phyloP scores from a whole-genome alignment of 495 filamentous ascomycete species.

The Penicillium paxilli region DNA sequence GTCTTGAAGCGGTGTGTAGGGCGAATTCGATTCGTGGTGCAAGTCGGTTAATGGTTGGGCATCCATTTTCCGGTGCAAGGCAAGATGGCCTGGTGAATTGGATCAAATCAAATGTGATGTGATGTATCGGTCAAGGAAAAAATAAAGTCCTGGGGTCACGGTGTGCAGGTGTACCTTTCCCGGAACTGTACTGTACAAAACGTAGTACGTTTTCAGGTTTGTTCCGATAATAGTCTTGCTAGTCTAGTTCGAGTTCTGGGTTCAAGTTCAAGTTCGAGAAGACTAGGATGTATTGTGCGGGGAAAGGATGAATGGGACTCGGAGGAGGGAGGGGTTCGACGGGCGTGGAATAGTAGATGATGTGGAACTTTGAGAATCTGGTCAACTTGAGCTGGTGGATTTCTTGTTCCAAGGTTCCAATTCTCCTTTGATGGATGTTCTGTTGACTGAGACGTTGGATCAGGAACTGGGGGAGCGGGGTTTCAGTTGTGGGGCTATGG shows the following conservation, averaged over 20 bases:
- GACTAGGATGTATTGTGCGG: neutral
- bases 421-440: slow-evolving; percentile 1
- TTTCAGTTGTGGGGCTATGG: slow-evolving; percentile 8
- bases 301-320: neutral
- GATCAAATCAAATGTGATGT: neutral
- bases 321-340: neutral
- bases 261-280: neutral
- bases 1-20: slow-evolving; percentile 12
- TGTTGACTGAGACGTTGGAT: neutral
- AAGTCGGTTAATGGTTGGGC: slow-evolving; percentile 27
- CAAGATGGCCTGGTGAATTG: neutral
- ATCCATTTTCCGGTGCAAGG: slow-evolving; percentile 21
- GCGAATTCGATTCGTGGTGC: slow-evolving; percentile 2
- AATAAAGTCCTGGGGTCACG: too few relatives aligned
- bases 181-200: neutral
- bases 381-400: too few relatives aligned
- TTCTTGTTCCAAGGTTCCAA: neutral
- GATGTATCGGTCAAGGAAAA: neutral
- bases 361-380: too few relatives aligned
- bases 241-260: neutral
- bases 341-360: too few relatives aligned
- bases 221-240: too few relatives aligned
- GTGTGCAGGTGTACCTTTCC: too few relatives aligned
- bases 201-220: too few relatives aligned
- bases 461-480: slow-evolving; percentile 9